These are phyloP conservation scores for Vitis hybrid DNA, from an alignment of 177 flowering plant species.

Conservation along the genomic window DNA sequence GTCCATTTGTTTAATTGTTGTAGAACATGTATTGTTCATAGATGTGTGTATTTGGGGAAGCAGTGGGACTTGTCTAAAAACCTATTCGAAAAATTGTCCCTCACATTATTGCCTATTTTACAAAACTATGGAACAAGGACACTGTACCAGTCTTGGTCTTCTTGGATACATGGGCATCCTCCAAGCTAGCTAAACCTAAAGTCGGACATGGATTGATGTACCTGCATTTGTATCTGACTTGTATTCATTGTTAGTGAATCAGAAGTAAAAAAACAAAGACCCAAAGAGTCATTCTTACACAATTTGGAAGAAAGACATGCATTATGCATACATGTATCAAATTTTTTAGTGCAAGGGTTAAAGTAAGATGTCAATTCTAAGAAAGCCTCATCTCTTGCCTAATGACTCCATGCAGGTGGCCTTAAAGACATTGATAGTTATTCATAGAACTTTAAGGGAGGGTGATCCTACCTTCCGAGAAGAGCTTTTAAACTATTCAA, in stretches of 20 bases:
- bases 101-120: not conserved
- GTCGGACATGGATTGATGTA: too few species aligned
- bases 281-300: too few species aligned
- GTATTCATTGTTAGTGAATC: not conserved
- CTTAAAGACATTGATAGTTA: conserved; percentile 83
- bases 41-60: too few species aligned
- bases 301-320: too few species aligned
- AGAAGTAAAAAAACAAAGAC: too few species aligned
- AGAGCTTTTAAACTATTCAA: conserved; percentile 72
- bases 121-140: too few species aligned
- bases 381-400: not conserved
- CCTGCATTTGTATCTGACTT: too few species aligned
- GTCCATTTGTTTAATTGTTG: not conserved
- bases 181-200: too few species aligned
- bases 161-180: too few species aligned
- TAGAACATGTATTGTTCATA: not conserved
- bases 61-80: not conserved
- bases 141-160: too few species aligned
- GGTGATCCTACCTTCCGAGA: conserved; percentile 97
- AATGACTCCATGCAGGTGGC: conserved; percentile 63
- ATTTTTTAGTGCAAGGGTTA: not conserved
- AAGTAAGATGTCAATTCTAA: too few species aligned
- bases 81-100: not conserved
- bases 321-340: too few species aligned
- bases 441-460: conserved; percentile 90